A percentile compares a stretch with the other conserved stretches of the same genome.
Conservation (phyloP, 805 yeast genomes). For the Ogataea sp. region DNA sequence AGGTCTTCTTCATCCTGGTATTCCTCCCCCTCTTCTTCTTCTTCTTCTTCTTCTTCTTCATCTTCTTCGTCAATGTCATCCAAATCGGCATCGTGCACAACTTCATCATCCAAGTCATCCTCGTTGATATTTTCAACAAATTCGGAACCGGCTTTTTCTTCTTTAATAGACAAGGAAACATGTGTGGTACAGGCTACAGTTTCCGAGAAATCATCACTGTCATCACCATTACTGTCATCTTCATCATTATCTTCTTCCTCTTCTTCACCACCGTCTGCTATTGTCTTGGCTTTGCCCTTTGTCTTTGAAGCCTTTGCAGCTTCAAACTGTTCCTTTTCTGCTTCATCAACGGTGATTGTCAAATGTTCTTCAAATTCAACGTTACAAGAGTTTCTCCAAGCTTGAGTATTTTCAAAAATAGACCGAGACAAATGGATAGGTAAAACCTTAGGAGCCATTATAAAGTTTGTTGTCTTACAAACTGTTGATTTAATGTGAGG, state of each 20-base stretch:
- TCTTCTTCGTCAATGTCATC: slow-evolving; percentile 1
- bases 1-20: no score
- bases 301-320: slow-evolving; percentile 4
- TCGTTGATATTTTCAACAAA: slow-evolving; percentile 14
- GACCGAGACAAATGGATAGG: slow-evolving; percentile 86
- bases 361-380: slow-evolving; percentile 55
- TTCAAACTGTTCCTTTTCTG: slow-evolving; percentile 16
- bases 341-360: slow-evolving; percentile 37
- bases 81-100: no score
- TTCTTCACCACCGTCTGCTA: no score
- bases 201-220: slow-evolving; percentile 13
- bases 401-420: slow-evolving; percentile 55
- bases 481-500: slow-evolving; percentile 50
- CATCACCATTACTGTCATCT: slow-evolving; percentile 25
- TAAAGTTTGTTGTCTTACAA: slow-evolving; percentile 52
- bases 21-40: slow-evolving; percentile 6
- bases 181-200: not conserved
- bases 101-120: no score
- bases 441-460: slow-evolving; percentile 62
- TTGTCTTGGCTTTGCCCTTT: not conserved
- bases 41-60: slow-evolving; percentile 6
- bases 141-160: slow-evolving; percentile 15
- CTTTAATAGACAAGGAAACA: slow-evolving; percentile 2
- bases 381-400: slow-evolving; percentile 67
- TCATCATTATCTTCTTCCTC: slow-evolving; percentile 29